Evolutionary conservation across 1,284 basidiomycete genomes (phyloP).

Genomic region (Papiliotrema nemorosa): DNA sequence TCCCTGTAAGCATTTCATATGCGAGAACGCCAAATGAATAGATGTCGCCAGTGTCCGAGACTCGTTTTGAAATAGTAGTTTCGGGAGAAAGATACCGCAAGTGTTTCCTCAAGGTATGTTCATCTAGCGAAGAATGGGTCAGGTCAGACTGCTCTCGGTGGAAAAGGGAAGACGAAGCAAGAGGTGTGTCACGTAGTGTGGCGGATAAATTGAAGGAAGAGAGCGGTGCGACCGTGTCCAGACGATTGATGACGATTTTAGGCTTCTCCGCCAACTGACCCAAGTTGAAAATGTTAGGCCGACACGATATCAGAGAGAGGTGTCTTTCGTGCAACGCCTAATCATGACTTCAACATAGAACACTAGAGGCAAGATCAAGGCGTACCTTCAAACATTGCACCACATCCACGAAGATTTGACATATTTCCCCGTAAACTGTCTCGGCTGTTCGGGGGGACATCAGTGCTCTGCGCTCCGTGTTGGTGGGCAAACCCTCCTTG

Average conservation of each 20-base stretch:
- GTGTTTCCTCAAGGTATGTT: conserved; percentile 10
- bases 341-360: background rate
- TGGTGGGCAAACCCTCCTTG: background rate
- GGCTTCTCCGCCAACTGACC: too few species aligned
- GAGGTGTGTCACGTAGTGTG: conserved; percentile 4
- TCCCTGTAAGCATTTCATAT: conserved; percentile 37
- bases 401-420: conserved; percentile 23
- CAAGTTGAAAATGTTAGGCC: conserved; percentile 23
- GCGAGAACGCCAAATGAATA: conserved; percentile 41
- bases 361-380: background rate
- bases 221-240: conserved; percentile 15
- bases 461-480: background rate
- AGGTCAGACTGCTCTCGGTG: conserved; percentile 18
- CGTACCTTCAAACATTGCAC: conserved; percentile 24
- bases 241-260: conserved; percentile 4
- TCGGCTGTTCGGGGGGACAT: background rate
- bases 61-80: conserved; percentile 20
- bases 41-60: conserved; percentile 30
- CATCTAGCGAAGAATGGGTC: conserved; percentile 1
- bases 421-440: conserved; percentile 16
- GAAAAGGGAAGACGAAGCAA: conserved; percentile 17
- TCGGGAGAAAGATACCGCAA: conserved; percentile 41
- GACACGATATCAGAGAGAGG: conserved; percentile 28
- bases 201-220: conserved; percentile 12
- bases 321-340: conserved; percentile 28